Conservation (phyloP, 2,329 filamentous ascomycete genomes). For the Colletotrichum tropicicola region DNA sequence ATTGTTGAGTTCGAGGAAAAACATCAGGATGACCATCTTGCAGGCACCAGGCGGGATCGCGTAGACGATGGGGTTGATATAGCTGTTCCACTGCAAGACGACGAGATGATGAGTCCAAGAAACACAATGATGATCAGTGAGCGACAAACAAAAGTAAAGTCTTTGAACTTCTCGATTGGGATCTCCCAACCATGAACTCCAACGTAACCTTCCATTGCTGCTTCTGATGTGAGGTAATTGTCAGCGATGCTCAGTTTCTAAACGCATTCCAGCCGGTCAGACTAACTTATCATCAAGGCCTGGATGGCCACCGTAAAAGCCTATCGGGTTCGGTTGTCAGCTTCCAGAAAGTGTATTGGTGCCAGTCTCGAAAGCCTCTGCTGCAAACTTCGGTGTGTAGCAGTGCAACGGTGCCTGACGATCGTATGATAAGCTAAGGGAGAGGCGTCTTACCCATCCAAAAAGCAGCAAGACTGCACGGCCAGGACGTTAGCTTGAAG, state of each 20-base stretch:
- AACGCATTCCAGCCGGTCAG: no score
- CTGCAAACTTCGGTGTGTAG: no score
- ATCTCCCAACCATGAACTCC: conserved; percentile 28
- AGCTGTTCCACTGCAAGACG: neutral
- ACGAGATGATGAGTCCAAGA: neutral
- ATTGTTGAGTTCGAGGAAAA: conserved; percentile 27
- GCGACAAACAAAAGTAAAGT: conserved; percentile 10
- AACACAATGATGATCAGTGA: neutral
- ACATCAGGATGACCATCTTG: conserved; percentile 31
- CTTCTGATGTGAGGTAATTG: neutral
- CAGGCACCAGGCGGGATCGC: conserved; percentile 28
- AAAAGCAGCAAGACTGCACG: conserved; percentile 1
- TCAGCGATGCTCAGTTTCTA: no score
- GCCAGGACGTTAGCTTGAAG: no score
- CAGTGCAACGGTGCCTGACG: no score
- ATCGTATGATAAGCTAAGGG: neutral
- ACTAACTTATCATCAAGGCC: conserved; percentile 16
- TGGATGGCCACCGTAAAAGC: conserved; percentile 8
- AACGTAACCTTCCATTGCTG: neutral
- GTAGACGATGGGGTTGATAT: conserved; percentile 31
- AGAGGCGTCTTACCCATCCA: neutral
- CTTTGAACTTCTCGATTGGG: conserved; percentile 15
- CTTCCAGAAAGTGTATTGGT: no score
- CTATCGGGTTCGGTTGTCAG: no score
- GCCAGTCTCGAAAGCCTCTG: no score